A percentile compares a stretch with the other conserved stretches of the same genome.
Evolutionary conservation across 163 green algal species (phyloP).

Genomic region (Scenedesmus sp.): DNA sequence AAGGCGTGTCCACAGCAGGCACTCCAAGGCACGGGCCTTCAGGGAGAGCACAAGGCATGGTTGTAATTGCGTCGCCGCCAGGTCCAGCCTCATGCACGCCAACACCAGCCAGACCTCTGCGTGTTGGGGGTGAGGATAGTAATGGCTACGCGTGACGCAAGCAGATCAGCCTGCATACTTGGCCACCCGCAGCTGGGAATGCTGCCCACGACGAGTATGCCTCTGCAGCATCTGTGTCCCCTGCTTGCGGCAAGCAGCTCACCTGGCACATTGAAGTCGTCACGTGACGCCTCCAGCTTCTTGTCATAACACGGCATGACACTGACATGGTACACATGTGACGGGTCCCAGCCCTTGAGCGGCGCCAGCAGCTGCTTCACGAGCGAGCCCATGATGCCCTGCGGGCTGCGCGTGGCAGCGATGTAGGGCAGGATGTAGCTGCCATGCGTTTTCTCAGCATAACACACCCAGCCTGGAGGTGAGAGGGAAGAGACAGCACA

Average conservation of each 20-base stretch:
- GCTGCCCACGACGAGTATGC: too few species aligned
- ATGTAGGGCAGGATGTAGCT: slow-evolving; percentile 89
- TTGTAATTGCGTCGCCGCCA: too few species aligned
- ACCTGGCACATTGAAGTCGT: slow-evolving; percentile 84
- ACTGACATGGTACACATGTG: slow-evolving; percentile 83
- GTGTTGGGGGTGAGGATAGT: too few species aligned
- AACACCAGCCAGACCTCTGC: too few species aligned
- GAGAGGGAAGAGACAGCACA: not conserved
- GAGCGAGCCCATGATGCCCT: slow-evolving; percentile 88
- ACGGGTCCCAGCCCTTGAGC: slow-evolving; percentile 48
- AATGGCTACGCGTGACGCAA: too few species aligned
- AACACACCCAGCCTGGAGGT: slow-evolving; percentile 97
- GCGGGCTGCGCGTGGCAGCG: slow-evolving; percentile 87
- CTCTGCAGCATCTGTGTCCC: not conserved
- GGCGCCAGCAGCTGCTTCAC: slow-evolving; percentile 82
- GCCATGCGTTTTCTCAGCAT: slow-evolving; percentile 98
- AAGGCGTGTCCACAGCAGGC: too few species aligned
- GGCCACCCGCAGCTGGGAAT: too few species aligned
- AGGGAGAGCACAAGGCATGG: too few species aligned
- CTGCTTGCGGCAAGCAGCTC: not conserved
- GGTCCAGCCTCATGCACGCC: too few species aligned
- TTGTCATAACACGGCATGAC: slow-evolving; percentile 99
- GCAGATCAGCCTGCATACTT: too few species aligned
- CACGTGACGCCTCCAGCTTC: slow-evolving; percentile 96
- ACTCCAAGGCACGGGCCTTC: too few species aligned